Base-by-base conservation (phyloP, 169 alveolate genomes). In the Cyclospora cayetanensis region DNA sequence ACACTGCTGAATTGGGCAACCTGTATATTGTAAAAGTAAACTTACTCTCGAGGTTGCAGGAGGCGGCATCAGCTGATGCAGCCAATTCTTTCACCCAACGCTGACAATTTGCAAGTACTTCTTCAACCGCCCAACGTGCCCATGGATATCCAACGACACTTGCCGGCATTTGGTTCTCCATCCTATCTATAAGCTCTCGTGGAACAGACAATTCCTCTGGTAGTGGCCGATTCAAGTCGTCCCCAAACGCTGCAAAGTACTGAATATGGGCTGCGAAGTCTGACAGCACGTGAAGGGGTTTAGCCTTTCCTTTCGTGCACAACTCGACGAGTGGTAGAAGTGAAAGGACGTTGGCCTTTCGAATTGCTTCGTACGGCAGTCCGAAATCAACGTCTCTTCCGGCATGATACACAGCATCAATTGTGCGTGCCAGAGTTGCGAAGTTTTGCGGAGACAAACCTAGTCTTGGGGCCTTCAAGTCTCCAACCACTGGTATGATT, bases 81-180 rank as follows among this genome's bases (percentile, higher is more conserved):
- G 31, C 66, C 27, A 68, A 41, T 9, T 34, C 60, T 15, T 34
- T 52, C 1, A 79, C 43, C 52, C 79, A 25, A 12, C 18, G 55
- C 43, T 68, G 88, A 42, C 82, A 43, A 22, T 50, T 70, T 22
- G 79, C 87, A 68, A 94, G 55, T 4, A 94, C 90, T 74, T 87
- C 93, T 42, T 94, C 96, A 20, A 91, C 95, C 43, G 94, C 96
- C 96, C 96, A 94, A 34, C 93, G 90, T 29, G 93, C 60, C 96
- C 96, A 94, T 9, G 96, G 96, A 60, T 94, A 94, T 11, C 96
- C 96, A 29, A 90, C 83, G 55, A 93, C 43, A 29, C 93, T 55
- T 2, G 96, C 93, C 9, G 96, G 96, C 70, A 94, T 80, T 31
- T 85, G 82, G 74, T 92, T 92, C 25, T 92, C 93, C 93, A 94